Evolutionary conservation across 768 basidiomycete species (phyloP).

Genomic region (Collybia sordida): DNA sequence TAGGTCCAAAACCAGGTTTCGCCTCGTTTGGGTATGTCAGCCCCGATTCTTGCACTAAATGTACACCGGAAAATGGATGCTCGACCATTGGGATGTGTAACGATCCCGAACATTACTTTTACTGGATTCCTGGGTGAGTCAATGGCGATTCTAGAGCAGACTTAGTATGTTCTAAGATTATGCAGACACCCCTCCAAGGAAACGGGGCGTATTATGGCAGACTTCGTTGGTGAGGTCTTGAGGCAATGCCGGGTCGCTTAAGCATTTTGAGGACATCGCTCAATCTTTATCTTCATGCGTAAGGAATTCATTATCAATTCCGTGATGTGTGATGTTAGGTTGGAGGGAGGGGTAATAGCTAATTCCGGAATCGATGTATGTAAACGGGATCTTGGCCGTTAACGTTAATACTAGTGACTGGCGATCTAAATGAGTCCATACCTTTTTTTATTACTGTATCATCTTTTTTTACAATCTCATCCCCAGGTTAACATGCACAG

Average conservation of each 20-base stretch:
- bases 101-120: conserved; percentile 50
- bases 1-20: conserved; percentile 42
- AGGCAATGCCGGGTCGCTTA: conserved; percentile 21
- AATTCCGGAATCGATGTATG: too few species aligned
- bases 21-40: conserved; percentile 49
- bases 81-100: conserved; percentile 31
- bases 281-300: too few species aligned
- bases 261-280: background rate
- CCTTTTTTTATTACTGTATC: too few species aligned
- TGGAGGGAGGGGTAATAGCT: too few species aligned
- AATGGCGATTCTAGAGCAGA: background rate
- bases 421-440: too few species aligned
- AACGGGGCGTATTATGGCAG: conserved; percentile 53
- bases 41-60: conserved; percentile 27
- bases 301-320: too few species aligned
- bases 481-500: too few species aligned
- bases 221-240: conserved; percentile 44
- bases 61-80: conserved; percentile 28
- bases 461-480: too few species aligned
- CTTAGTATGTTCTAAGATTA: background rate
- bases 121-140: conserved; percentile 50
- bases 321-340: too few species aligned
- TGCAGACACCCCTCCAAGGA: conserved; percentile 49
- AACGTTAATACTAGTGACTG: too few species aligned
- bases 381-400: too few species aligned